phyloP scores from a whole-genome alignment of 208 protist genomes.

The Trypanosoma boissoni region DNA sequence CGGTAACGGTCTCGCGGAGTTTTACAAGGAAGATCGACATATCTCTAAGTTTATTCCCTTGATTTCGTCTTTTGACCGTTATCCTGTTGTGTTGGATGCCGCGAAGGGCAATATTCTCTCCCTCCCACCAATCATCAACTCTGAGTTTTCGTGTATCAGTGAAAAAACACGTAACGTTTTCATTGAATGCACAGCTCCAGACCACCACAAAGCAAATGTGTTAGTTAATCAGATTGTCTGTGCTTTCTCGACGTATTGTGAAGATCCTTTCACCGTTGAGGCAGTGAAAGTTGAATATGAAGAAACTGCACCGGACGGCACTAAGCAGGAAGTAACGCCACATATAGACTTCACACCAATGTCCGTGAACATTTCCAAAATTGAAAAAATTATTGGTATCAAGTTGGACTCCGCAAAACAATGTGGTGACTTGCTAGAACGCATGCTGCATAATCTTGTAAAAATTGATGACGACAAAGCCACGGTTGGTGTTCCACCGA shows the following conservation, averaged over 20 bases:
- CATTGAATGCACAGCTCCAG: conserved; percentile 99
- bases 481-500: conserved; percentile 85
- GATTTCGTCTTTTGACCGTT: conserved; percentile 63
- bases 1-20: conserved; percentile 83
- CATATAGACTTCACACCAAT: conserved; percentile 56
- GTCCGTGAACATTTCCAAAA: conserved; percentile 46
- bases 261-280: conserved; percentile 87
- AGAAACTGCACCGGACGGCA: conserved; percentile 58
- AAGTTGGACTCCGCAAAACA: conserved; percentile 61
- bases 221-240: conserved; percentile 96
- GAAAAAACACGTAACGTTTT: conserved; percentile 98
- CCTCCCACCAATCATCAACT: conserved; percentile 99
- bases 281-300: conserved; percentile 84
- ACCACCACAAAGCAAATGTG: conserved; percentile 95
- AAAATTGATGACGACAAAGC: conserved; percentile 54
- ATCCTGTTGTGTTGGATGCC: conserved; percentile 83
- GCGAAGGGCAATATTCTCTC: conserved; percentile 89
- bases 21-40: conserved; percentile 88
- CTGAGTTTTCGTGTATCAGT: conserved; percentile 96
- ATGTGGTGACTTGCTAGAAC: conserved; percentile 76
- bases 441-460: conserved; percentile 90
- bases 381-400: conserved; percentile 92
- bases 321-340: conserved; percentile 60
- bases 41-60: conserved; percentile 86
- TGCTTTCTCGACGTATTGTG: conserved; percentile 95